Base-by-base conservation (phyloP, 2,329 filamentous ascomycete genomes). In the Lasiodiplodia gonubiensis region DNA sequence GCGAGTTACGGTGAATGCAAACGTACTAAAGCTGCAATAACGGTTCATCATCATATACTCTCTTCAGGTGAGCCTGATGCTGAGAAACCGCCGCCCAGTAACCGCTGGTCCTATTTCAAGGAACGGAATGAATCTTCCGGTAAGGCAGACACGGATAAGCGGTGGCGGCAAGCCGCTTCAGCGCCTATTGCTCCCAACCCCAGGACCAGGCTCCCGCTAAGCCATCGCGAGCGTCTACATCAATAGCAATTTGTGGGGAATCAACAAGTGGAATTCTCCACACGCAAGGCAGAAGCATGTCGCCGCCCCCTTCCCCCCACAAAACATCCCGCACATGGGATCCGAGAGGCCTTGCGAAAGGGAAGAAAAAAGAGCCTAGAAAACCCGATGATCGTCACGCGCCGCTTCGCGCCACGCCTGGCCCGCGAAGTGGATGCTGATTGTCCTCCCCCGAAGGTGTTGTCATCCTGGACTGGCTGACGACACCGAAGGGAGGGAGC, bases 381-480 rank as follows among this genome's bases (percentile, higher is more conserved):
- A n/a, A 46, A 46, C 42, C 21, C 42, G 42, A 49, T 21, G 42
- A 61, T 61, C 57, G 57, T 18, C 18, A 30, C 54, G 37, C 37
- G 6, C 25, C 23, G 55, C 37, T 1, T 30, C 23, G 55, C 55
- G 21, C 35, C 54, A 12, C 54, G 30, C 30, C 30, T 8, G 30
- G 30, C 10, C 30, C 30, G 30, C 8, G 30, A 8, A 33, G 30
- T 3, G n/a, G 16, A 33, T 33, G 54, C 35, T 35, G 35, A 51
- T n/a, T 18, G 30, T 18, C 54, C 4, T 35, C 18, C n/a, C 8
- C 46, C 59, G 12, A 51, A n/a, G 18, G 21, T 10, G 23, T 21
- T 35, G 23, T 51, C 59, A 49, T 30, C 12, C 6, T 21, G 18
- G 42, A 46, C 30, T 63, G 59, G 59, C 59, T 51, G 46, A 63